Percentiles rank a stretch among this genome's conserved stretches.
phyloP scores from a whole-genome alignment of 2,329 filamentous ascomycete genomes.

The Magnaporthiopsis poae region DNA sequence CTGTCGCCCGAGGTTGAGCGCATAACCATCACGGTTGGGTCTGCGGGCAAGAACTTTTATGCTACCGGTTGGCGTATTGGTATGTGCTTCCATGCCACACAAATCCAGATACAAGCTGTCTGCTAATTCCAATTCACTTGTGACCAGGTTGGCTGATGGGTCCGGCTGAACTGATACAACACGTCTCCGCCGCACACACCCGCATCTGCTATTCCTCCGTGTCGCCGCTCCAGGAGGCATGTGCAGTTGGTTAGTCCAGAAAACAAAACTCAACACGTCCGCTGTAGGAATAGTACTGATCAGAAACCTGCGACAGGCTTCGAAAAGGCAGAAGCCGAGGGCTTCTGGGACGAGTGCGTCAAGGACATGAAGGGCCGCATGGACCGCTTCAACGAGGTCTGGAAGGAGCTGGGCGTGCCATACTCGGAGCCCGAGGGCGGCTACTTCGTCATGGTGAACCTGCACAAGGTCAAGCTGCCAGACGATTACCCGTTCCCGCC shows the following conservation, averaged over 20 bases:
- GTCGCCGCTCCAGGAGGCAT: slow-evolving; percentile 86
- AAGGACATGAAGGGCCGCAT: slow-evolving; percentile 85
- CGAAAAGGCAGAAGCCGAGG: slow-evolving; percentile 72
- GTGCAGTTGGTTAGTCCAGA: slow-evolving; percentile 55
- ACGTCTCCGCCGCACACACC: slow-evolving; percentile 86
- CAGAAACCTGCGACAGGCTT: slow-evolving; percentile 43
- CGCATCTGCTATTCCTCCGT: slow-evolving; percentile 93
- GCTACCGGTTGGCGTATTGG: slow-evolving; percentile 90
- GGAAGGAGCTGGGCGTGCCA: slow-evolving; percentile 63
- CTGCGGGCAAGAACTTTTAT: slow-evolving; percentile 96
- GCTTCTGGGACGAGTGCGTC: slow-evolving; percentile 80
- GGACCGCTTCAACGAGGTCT: slow-evolving; percentile 73
- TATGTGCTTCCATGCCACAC: slow-evolving; percentile 18
- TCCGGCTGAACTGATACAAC: slow-evolving; percentile 75
- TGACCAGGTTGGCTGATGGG: slow-evolving; percentile 74
- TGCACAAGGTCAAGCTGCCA: slow-evolving; percentile 77
- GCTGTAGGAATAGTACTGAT: background rate
- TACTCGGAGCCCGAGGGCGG: slow-evolving; percentile 92
- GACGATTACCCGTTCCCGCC: slow-evolving; percentile 77
- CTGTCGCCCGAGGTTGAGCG: slow-evolving; percentile 81
- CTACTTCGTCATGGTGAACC: slow-evolving; percentile 94
- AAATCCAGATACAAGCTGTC: background rate
- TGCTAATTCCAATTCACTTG: background rate
- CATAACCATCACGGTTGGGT: slow-evolving; percentile 86
- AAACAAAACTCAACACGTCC: background rate